Evolutionary conservation across 108 stramenopile genomes (phyloP), one percentile per base, ranked within the genome.

Genomic region (Skeletonema marinoi): DNA sequence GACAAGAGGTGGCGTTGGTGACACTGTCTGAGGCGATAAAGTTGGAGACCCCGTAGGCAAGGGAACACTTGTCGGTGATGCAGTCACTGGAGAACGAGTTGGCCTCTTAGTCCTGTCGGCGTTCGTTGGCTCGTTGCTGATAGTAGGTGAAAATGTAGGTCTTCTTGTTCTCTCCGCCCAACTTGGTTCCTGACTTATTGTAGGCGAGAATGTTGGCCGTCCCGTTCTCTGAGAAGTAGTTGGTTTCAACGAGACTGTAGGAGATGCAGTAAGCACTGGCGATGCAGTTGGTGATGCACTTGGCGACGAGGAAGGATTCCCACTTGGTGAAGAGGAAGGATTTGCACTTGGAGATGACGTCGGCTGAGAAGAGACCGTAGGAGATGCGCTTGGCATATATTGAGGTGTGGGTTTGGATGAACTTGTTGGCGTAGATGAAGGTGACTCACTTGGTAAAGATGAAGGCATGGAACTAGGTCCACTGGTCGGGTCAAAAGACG

Each of bases 401-500:
- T 0, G 0, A n/a, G 44, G 44, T 46, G 44, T 46, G 4, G 44
- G 44, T 46, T n/a, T 46, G 44, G 44, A 5, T 16, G 44, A 46
- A n/a, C 3, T n/a, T n/a, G 44, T 56, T 56, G 54, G 54, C 54
- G 19, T 3, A 25, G 54, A 56, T 56, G 54, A 56, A 29, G 54
- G 54, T 10, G 54, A 21, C 17, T n/a, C 17, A 51, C 50, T 51
- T 3, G 50, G 50, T 19, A 19, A 56, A 56, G 54, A 25, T 25
- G 54, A 56, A 21, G 63, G 63, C 6, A 38, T 64, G 11, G 38
- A 4, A 21, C 63, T 64, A 35, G 63, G 63, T 3, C 32, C 35
- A 38, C 38, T 39, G 63, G 35, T 64, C 19, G 70, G 77, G 10
- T 62, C 10, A 32, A 41, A 19, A 17, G 70, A 65, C 6, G 63